Conservation (phyloP, 2,329 filamentous ascomycete species). For the Ophiostoma tasmaniense region DNA sequence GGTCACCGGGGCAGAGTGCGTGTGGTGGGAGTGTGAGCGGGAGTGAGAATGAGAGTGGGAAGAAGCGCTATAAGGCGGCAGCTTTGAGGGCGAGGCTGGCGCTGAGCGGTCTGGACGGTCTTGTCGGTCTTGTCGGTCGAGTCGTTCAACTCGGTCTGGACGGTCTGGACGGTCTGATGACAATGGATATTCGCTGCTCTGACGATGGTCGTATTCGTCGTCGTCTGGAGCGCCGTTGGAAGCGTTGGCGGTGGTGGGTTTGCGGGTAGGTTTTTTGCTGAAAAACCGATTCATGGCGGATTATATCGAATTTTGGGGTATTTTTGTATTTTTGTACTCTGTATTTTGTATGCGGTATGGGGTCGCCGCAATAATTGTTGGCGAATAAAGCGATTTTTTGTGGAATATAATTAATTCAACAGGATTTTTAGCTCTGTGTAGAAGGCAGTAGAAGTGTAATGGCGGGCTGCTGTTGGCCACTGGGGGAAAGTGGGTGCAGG, state of each 20-base stretch:
- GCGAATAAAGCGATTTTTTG: slow-evolving; percentile 3
- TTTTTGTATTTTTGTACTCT: slow-evolving; percentile 8
- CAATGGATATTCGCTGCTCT: slow-evolving; percentile 6
- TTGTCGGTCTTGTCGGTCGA: not conserved
- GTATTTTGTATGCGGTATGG: not conserved
- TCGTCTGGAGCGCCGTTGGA: slow-evolving; percentile 25
- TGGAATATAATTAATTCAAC: not conserved
- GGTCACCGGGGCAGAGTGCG: not conserved
- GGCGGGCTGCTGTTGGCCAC: not conserved
- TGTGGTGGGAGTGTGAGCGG: not conserved
- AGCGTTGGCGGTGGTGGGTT: slow-evolving; percentile 34
- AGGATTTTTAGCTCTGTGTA: not conserved
- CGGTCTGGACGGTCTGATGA: not conserved
- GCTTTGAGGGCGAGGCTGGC: slow-evolving; percentile 27
- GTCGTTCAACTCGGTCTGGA: not conserved
- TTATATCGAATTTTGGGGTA: slow-evolving; percentile 12
- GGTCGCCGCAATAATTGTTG: not conserved
- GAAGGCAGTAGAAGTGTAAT: not conserved
- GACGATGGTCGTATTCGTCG: slow-evolving; percentile 29
- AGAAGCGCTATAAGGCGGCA: slow-evolving; percentile 10
- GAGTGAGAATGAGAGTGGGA: slow-evolving; percentile 11
- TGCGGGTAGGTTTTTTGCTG: slow-evolving; percentile 39
- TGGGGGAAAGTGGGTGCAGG: not conserved
- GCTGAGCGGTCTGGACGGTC: not conserved
- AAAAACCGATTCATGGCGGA: slow-evolving; percentile 44